These are phyloP conservation scores for Xerocomellus amylosporus DNA, from an alignment of 768 basidiomycete genomes.

Conservation along the genomic window DNA sequence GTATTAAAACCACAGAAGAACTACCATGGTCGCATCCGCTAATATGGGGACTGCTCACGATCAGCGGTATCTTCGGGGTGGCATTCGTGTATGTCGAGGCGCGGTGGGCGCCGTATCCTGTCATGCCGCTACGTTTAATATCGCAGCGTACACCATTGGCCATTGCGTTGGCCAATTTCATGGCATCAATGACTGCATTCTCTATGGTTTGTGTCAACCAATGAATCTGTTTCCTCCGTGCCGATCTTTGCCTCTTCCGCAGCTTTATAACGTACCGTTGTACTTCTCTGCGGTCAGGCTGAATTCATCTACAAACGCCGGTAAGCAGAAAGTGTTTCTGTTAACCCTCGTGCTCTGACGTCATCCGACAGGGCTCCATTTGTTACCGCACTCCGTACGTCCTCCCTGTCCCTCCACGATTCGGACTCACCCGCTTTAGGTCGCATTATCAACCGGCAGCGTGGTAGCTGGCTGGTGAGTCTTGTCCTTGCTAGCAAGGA, in stretches of 20 bases:
- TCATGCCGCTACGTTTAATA: conserved; percentile 84
- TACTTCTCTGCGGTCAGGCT: conserved; percentile 84
- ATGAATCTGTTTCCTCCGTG: background rate
- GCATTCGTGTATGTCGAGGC: conserved; percentile 80
- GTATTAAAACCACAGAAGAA: conserved; percentile 75
- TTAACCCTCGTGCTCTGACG: conserved; percentile 7
- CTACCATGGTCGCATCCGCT: conserved; percentile 71
- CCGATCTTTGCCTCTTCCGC: conserved; percentile 7
- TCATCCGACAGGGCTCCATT: conserved; percentile 61
- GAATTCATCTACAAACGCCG: conserved; percentile 64
- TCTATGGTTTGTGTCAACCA: conserved; percentile 55
- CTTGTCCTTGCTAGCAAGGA: conserved; percentile 4
- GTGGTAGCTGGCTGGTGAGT: conserved; percentile 82
- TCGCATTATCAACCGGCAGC: conserved; percentile 81
- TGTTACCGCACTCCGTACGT: conserved; percentile 86
- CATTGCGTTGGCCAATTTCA: conserved; percentile 75
- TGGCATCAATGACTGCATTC: conserved; percentile 74
- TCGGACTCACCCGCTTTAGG: conserved; percentile 39
- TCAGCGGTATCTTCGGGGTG: conserved; percentile 51
- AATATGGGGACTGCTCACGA: conserved; percentile 62
- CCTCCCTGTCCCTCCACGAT: conserved; percentile 1
- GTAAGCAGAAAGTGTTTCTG: conserved; percentile 39
- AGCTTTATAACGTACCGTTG: conserved; percentile 87
- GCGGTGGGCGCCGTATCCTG: conserved; percentile 74
- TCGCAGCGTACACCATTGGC: conserved; percentile 77